These are phyloP conservation scores for Leccinellum luteum DNA, from an alignment of 768 basidiomycete genomes.

Conservation along the genomic window DNA sequence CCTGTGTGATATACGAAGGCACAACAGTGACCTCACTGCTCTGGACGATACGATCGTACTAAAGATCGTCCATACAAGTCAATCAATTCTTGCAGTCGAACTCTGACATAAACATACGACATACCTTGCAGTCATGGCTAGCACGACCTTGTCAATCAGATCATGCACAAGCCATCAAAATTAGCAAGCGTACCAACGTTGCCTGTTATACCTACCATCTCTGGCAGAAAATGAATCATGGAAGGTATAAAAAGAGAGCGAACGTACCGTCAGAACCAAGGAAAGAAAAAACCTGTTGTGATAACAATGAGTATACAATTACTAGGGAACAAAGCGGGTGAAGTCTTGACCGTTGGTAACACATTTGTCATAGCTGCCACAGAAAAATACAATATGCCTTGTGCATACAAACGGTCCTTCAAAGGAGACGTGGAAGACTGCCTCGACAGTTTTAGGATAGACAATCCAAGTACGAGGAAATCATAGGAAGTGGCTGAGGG, in stretches of 20 bases:
- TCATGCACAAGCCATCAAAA: not conserved
- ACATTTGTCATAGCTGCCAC: slow-evolving; percentile 12
- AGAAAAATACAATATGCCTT: slow-evolving; percentile 19
- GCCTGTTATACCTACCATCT: slow-evolving; percentile 4
- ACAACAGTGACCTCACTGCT: slow-evolving; percentile 16
- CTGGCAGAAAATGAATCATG: not conserved
- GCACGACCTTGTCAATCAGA: not conserved
- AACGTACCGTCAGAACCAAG: slow-evolving; percentile 8
- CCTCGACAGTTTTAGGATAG: slow-evolving; percentile 14
- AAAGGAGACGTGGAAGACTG: slow-evolving; percentile 10
- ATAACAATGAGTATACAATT: not conserved
- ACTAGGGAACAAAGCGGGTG: not conserved
- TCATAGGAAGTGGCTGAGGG: slow-evolving; percentile 20
- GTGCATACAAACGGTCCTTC: slow-evolving; percentile 9
- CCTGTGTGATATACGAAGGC: not conserved
- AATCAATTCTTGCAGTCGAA: not conserved
- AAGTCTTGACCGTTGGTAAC: slow-evolving; percentile 9
- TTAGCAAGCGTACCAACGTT: slow-evolving; percentile 5
- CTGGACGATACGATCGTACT: slow-evolving; percentile 16
- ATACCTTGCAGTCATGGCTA: slow-evolving; percentile 18
- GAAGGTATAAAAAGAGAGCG: not conserved
- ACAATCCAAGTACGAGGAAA: slow-evolving; percentile 16
- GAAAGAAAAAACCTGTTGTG: slow-evolving; percentile 10
- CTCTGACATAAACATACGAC: not conserved
- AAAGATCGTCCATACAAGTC: not conserved